Conservation (phyloP, 257 asterid species). For the Catharanthus roseus region DNA sequence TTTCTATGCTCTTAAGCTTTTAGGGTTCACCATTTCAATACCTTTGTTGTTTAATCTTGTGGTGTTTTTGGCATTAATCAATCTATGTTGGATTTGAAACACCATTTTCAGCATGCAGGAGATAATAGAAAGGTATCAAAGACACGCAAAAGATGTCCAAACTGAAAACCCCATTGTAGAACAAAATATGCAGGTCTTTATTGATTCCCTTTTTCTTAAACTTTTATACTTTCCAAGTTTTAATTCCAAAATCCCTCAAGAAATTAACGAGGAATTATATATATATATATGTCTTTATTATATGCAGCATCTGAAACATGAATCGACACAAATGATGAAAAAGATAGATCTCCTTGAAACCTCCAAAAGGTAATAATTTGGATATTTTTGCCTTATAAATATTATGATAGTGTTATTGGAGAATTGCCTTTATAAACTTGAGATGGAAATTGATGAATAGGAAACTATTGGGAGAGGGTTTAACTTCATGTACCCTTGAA, state of each 20-base stretch:
- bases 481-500: slow-evolving; percentile 53
- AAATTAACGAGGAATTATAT: neutral
- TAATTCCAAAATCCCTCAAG: neutral
- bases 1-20: neutral
- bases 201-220: neutral
- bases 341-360: slow-evolving; percentile 77
- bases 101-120: slow-evolving; percentile 54
- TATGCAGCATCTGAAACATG: slow-evolving; percentile 54
- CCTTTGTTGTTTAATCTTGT: neutral
- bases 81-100: neutral
- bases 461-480: slow-evolving; percentile 77
- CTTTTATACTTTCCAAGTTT: neutral
- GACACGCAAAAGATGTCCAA: slow-evolving; percentile 50
- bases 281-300: no score
- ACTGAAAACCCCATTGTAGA: slow-evolving; percentile 43
- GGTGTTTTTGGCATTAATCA: neutral
- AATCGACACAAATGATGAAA: slow-evolving; percentile 61
- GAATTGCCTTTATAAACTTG: neutral
- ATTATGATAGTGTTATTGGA: neutral
- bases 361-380: slow-evolving; percentile 46
- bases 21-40: neutral
- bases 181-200: slow-evolving; percentile 52
- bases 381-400: neutral
- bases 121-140: slow-evolving; percentile 63
- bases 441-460: slow-evolving; percentile 25